Percentiles rank a stretch among this genome's conserved stretches.
Evolutionary conservation across 805 yeast species (phyloP).

Genomic region (Yarrowia phangngaensis): DNA sequence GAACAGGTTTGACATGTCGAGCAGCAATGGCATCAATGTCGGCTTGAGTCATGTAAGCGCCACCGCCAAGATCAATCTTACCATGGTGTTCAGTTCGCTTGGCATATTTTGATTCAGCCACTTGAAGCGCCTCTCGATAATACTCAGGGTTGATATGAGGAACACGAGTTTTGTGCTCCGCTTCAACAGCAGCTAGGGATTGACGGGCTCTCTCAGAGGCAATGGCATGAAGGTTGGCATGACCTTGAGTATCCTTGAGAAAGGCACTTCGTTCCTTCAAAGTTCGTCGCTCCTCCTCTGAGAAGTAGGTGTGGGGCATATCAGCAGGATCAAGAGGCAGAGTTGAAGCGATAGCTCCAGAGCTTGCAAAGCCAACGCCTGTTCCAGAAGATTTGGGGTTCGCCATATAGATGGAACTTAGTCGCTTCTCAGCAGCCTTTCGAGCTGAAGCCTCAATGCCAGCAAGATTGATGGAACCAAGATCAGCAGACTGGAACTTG

Average conservation of each 20-base stretch:
- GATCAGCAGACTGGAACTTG: slow-evolving; percentile 24
- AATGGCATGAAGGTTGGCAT: slow-evolving; percentile 46
- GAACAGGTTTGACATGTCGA: slow-evolving; percentile 75
- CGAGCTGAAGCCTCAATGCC: slow-evolving; percentile 38
- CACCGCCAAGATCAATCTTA: slow-evolving; percentile 82
- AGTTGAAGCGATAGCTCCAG: slow-evolving; percentile 32
- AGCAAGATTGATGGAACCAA: slow-evolving; percentile 26
- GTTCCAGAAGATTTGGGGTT: slow-evolving; percentile 27
- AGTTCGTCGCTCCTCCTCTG: slow-evolving; percentile 28
- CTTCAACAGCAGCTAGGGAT: slow-evolving; percentile 43
- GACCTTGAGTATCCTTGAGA: slow-evolving; percentile 28
- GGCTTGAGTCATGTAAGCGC: slow-evolving; percentile 65
- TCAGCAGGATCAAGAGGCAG: slow-evolving; percentile 21
- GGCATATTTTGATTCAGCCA: slow-evolving; percentile 66
- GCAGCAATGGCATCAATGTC: slow-evolving; percentile 80
- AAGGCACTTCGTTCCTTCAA: slow-evolving; percentile 33
- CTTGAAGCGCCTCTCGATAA: slow-evolving; percentile 69
- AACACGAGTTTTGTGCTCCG: slow-evolving; percentile 43
- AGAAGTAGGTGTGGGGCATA: slow-evolving; percentile 15
- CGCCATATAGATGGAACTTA: slow-evolving; percentile 33
- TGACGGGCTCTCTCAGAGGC: slow-evolving; percentile 52
- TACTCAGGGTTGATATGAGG: slow-evolving; percentile 48
- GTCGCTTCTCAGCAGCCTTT: slow-evolving; percentile 35
- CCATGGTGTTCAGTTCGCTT: slow-evolving; percentile 53
- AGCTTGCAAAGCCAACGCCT: slow-evolving; percentile 29